A percentile compares a stretch with the other conserved stretches of the same genome.
phyloP scores from a whole-genome alignment of 2,329 filamentous ascomycete species.

The Fusarium tuaranense region DNA sequence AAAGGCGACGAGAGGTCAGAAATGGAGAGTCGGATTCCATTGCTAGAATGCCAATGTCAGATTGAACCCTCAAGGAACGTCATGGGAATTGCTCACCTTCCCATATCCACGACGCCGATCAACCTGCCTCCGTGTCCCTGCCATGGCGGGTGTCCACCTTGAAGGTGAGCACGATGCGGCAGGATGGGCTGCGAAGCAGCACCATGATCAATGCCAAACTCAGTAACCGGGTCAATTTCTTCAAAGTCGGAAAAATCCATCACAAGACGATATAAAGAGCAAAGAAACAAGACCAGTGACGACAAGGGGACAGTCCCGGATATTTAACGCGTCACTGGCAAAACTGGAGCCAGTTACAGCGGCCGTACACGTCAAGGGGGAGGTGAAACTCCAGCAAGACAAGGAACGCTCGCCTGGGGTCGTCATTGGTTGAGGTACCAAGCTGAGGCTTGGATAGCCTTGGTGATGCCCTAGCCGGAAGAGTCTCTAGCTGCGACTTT shows the following conservation, averaged over 20 bases:
- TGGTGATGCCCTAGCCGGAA: background rate
- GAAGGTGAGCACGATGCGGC: constrained; percentile 1
- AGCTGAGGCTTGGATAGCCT: background rate
- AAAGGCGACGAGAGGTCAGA: constrained; percentile 57
- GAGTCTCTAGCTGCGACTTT: background rate
- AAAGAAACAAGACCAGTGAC: constrained; percentile 7
- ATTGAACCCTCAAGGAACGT: background rate
- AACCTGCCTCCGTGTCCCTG: constrained; percentile 46
- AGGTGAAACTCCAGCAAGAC: background rate
- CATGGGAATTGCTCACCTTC: constrained; percentile 42
- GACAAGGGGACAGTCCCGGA: constrained; percentile 12
- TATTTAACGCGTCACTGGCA: constrained; percentile 24
- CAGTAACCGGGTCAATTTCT: constrained; percentile 38
- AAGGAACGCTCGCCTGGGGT: background rate
- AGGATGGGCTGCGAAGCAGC: constrained; percentile 3
- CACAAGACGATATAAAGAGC: background rate
- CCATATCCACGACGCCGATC: constrained; percentile 53
- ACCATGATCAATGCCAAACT: constrained; percentile 34
- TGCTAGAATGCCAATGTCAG: constrained; percentile 55
- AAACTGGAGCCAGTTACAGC: constrained; percentile 30
- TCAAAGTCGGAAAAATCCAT: constrained; percentile 45
- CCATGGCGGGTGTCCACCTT: constrained; percentile 45
- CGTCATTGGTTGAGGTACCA: background rate
- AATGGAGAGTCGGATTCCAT: constrained; percentile 80
- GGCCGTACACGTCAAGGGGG: background rate